Evolutionary conservation across 768 basidiomycete genomes (phyloP).

Genomic region (Termitomyces sp.): DNA sequence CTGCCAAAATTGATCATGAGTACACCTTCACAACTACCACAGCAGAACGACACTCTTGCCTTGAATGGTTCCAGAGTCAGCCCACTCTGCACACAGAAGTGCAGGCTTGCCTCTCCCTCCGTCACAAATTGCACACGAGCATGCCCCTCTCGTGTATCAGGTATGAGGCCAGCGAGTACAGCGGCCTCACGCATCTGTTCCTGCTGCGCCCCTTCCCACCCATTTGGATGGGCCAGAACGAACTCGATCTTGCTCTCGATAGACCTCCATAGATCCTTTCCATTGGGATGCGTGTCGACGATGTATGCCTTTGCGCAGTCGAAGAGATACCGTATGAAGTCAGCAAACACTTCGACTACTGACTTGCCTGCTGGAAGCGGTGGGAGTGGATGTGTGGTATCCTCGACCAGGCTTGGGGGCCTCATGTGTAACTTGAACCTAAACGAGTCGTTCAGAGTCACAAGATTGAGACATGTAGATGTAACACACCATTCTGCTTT

Average conservation of each 20-base stretch:
- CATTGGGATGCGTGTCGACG: slow-evolving; percentile 21
- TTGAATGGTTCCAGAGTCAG: background rate
- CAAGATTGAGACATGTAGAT: background rate
- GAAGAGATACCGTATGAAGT: slow-evolving; percentile 49
- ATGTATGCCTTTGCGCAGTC: slow-evolving; percentile 44
- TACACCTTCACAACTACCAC: background rate
- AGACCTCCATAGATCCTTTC: slow-evolving; percentile 39
- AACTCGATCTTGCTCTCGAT: slow-evolving; percentile 42
- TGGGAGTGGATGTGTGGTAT: slow-evolving; percentile 18
- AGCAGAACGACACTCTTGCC: background rate
- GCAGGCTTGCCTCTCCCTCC: background rate
- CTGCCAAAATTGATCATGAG: slow-evolving; percentile 20
- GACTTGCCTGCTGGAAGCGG: slow-evolving; percentile 40
- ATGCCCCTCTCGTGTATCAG: slow-evolving; percentile 23
- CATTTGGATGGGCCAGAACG: slow-evolving; percentile 61
- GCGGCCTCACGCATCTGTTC: slow-evolving; percentile 53
- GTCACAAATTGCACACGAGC: background rate
- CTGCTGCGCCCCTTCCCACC: slow-evolving; percentile 63
- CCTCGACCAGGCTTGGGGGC: background rate
- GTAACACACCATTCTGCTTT: slow-evolving; percentile 48
- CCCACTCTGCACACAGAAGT: background rate
- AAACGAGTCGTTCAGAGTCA: background rate
- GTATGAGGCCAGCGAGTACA: slow-evolving; percentile 46
- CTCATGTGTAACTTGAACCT: slow-evolving; percentile 2
- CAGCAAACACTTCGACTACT: slow-evolving; percentile 40